Evolutionary conservation across 108 stramenopile species (phyloP), one percentile per base, ranked within the genome.

Genomic region (Cylindrotheca fusiformis): DNA sequence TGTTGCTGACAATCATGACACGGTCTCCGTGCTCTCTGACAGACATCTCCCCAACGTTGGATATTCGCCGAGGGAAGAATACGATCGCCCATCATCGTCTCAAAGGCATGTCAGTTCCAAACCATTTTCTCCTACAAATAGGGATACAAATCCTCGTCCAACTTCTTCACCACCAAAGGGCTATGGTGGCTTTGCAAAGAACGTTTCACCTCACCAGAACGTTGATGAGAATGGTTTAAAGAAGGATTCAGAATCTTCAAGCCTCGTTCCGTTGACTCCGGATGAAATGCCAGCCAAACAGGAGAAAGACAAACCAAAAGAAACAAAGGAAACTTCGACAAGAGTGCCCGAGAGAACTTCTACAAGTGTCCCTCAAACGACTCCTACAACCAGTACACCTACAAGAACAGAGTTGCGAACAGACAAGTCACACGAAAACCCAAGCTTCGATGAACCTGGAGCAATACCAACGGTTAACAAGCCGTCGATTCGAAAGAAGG

Each of bases 401-500:
- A n/a, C n/a, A n/a, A n/a, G 14, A 41, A 41, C 36, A 41, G 36
- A 41, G 10, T 14, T 41, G 14, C 14, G 36, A 41, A 41, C 14
- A 41, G 10, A 41, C n/a, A n/a, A n/a, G n/a, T n/a, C n/a, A n/a
- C n/a, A 14, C 36, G 36, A 41, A 14, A 41, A 14, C 36, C 55
- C 55, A 1, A 61, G 60, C 44, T 61, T 61, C 50, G 60, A 61
- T 50, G 60, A 61, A 27, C 5, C 31, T 19, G 60, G 47, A 18
- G 26, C 5, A 27, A 27, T 55, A 10, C 24, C 28, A 0, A 30
- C 14, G 26, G 1, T 14, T 29, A 1, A 26, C 1, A 56, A 29
- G 1, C 55, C 55, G 12, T 17, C n/a, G 29, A n/a, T 3, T 2
- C 6, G 36, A 41, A 41, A 41, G 36, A 41, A 41, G 36, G 36